These are phyloP conservation scores for Aspergillus nomiae DNA, from an alignment of 2,329 filamentous ascomycete species.

Conservation along the genomic window DNA sequence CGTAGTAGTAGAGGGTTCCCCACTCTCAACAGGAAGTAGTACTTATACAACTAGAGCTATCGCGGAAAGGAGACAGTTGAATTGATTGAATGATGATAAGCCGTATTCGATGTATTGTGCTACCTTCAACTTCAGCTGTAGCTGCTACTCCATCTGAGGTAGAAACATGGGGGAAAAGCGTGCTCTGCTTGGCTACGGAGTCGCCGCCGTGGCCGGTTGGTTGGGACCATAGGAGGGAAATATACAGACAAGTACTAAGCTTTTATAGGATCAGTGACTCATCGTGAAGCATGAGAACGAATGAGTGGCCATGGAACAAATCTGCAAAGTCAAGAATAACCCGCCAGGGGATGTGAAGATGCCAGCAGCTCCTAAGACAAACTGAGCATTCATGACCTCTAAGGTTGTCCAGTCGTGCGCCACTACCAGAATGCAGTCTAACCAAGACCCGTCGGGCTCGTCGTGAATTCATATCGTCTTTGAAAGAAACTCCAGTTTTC, in stretches of 20 bases:
- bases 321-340: conserved; percentile 55
- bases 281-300: conserved; percentile 63
- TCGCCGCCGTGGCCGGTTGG: no score
- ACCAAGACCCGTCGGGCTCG: neutral
- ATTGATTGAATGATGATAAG: neutral
- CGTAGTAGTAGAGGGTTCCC: no score
- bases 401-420: neutral
- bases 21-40: no score
- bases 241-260: no score
- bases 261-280: conserved; percentile 60
- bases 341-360: conserved; percentile 17
- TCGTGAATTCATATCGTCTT: neutral
- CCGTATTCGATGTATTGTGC: no score
- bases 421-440: neutral
- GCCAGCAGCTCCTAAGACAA: conserved; percentile 9
- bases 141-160: no score
- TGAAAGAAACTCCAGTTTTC: neutral
- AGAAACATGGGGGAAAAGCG: no score
- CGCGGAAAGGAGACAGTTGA: no score
- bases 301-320: conserved; percentile 63
- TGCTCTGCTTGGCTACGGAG: no score
- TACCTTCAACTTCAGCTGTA: no score
- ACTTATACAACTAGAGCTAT: no score
- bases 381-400: neutral
- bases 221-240: no score